Conservation (phyloP, 805 yeast species). For the Metschnikowia baotianmanensis region DNA sequence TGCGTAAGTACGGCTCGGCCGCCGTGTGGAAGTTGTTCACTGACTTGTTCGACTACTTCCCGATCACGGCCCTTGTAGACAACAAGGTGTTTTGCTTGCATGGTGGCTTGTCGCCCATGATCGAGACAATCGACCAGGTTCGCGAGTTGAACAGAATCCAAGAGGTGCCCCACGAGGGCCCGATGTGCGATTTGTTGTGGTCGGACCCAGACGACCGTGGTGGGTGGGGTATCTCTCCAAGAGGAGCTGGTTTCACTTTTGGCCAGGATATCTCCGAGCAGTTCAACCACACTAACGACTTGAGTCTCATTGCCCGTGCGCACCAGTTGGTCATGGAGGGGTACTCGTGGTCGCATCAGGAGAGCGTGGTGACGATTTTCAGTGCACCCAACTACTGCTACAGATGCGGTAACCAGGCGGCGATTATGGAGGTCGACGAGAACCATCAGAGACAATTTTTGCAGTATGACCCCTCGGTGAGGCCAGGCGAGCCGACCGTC, state of each 20-base stretch:
- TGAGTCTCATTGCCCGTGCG: slow-evolving; percentile 86
- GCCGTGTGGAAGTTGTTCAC: slow-evolving; percentile 92
- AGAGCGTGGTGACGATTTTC: slow-evolving; percentile 89
- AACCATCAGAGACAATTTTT: slow-evolving; percentile 85
- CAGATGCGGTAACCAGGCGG: slow-evolving; percentile 97
- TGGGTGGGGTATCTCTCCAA: slow-evolving; percentile 96
- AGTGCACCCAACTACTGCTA: slow-evolving; percentile 96
- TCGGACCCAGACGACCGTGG: slow-evolving; percentile 97
- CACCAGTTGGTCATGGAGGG: slow-evolving; percentile 99
- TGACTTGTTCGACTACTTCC: slow-evolving; percentile 88
- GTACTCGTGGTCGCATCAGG: slow-evolving; percentile 91
- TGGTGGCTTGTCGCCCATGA: slow-evolving; percentile 94
- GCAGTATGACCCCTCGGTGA: slow-evolving; percentile 93
- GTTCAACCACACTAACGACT: slow-evolving; percentile 86
- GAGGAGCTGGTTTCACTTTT: slow-evolving; percentile 98
- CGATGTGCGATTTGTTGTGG: slow-evolving; percentile 96
- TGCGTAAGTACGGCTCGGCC: slow-evolving; percentile 89
- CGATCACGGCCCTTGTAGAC: slow-evolving; percentile 90
- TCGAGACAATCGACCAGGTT: slow-evolving; percentile 89
- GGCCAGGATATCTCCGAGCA: slow-evolving; percentile 94
- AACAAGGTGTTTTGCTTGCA: slow-evolving; percentile 88
- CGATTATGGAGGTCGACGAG: slow-evolving; percentile 97
- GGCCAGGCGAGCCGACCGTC: slow-evolving; percentile 98
- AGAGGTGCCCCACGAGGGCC: slow-evolving; percentile 97
- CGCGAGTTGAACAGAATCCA: slow-evolving; percentile 87